phyloP scores from a whole-genome alignment of 208 protist species.

The Tritrichomonas foetus region DNA sequence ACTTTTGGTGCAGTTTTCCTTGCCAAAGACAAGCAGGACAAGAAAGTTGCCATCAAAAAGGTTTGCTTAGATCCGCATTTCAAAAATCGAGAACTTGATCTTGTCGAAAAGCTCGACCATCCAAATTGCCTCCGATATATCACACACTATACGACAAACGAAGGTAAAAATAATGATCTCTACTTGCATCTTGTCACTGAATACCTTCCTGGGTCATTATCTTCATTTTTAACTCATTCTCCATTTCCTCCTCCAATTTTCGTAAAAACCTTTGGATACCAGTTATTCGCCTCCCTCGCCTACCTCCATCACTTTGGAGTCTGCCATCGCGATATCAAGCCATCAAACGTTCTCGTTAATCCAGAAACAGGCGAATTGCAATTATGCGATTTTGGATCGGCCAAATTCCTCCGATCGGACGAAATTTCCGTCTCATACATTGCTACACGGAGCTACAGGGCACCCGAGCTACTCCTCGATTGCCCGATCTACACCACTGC shows the following conservation, averaged over 20 bases:
- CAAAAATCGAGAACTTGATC: neutral
- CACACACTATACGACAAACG: neutral
- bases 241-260: slow-evolving; percentile 4
- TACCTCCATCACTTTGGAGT: neutral
- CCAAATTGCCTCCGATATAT: neutral
- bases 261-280: neutral
- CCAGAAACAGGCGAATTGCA: neutral
- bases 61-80: neutral
- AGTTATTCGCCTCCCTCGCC: neutral
- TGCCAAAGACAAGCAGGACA: neutral
- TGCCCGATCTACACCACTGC: neutral
- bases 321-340: slow-evolving; percentile 26
- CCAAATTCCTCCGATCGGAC: neutral
- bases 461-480: slow-evolving; percentile 12
- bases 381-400: slow-evolving; percentile 29
- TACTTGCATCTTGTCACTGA: neutral
- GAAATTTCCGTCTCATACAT: slow-evolving; percentile 18
- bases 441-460: neutral
- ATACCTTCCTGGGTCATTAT: neutral
- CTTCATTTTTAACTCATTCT: neutral
- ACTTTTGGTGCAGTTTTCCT: slow-evolving; percentile 39
- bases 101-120: neutral
- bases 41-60: slow-evolving; percentile 1
- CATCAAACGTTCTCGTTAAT: slow-evolving; percentile 31
- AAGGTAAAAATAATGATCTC: neutral